Evolutionary conservation across 78 protist species (phyloP).

Genomic region (Planoprotostelium fungivorum): DNA sequence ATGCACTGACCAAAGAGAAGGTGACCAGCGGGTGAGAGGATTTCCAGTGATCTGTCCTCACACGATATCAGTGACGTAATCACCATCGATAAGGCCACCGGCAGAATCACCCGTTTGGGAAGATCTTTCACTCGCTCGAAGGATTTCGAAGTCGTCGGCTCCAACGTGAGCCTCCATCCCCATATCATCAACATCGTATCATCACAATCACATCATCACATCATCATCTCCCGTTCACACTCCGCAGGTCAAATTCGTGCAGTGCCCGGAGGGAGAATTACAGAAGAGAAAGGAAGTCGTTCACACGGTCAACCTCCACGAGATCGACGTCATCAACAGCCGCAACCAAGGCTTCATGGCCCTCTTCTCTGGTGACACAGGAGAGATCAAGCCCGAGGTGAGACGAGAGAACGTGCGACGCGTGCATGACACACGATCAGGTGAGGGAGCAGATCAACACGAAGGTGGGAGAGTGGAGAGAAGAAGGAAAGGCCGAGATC

Average conservation of each 20-base stretch:
- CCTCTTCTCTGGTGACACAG: slow-evolving; percentile 95
- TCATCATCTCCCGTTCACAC: too few species aligned
- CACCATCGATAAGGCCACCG: slow-evolving; percentile 96
- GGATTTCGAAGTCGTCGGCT: slow-evolving; percentile 95
- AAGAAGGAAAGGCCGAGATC: slow-evolving; percentile 96
- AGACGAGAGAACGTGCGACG: not conserved
- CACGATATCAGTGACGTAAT: slow-evolving; percentile 82
- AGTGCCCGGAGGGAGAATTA: slow-evolving; percentile 94
- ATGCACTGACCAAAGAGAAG: slow-evolving; percentile 94
- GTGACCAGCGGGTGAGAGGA: slow-evolving; percentile 57
- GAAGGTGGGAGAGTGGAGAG: slow-evolving; percentile 97
- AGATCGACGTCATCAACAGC: slow-evolving; percentile 98
- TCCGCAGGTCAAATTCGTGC: slow-evolving; percentile 83
- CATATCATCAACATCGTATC: not conserved
- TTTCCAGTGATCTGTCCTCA: not conserved
- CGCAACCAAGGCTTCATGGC: slow-evolving; percentile 96
- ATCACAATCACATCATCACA: not conserved
- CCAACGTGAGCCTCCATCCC: slow-evolving; percentile 7
- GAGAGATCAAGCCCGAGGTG: slow-evolving; percentile 90
- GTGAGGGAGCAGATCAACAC: slow-evolving; percentile 91
- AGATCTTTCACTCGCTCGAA: slow-evolving; percentile 84
- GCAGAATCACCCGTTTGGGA: slow-evolving; percentile 93
- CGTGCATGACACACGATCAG: not conserved
- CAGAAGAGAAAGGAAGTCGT: slow-evolving; percentile 91
- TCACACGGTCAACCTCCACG: slow-evolving; percentile 95